Evolutionary conservation across 148 eudicot species (phyloP).

Genomic region (Amaranthus palmeri): DNA sequence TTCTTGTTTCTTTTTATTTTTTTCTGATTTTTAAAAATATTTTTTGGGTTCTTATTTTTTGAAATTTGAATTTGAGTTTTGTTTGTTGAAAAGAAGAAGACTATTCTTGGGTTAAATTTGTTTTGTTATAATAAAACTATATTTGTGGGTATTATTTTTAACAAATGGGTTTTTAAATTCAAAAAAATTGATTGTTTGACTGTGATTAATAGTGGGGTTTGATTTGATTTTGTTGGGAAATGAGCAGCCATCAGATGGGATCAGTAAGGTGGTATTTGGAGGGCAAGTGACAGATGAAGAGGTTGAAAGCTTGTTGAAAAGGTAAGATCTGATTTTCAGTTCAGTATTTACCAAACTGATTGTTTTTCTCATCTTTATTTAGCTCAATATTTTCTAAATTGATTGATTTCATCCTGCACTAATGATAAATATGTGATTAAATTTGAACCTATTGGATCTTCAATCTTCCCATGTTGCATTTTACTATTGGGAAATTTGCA

Average conservation of each 20-base stretch:
- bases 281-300: slow-evolving; percentile 40
- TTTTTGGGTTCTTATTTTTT: not conserved
- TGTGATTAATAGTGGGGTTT: not conserved
- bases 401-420: not conserved
- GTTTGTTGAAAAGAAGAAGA: not conserved
- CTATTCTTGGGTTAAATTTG: too few species aligned
- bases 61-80: not conserved
- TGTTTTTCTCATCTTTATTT: slow-evolving; percentile 13
- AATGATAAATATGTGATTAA: not conserved
- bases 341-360: not conserved
- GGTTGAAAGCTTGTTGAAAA: slow-evolving; percentile 25
- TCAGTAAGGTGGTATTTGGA: slow-evolving; percentile 38
- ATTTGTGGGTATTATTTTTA: not conserved
- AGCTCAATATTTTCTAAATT: not conserved
- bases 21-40: not conserved
- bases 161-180: not conserved
- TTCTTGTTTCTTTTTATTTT: not conserved
- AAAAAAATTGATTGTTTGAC: not conserved
- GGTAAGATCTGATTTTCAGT: slow-evolving; percentile 23
- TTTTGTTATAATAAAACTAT: too few species aligned
- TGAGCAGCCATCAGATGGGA: slow-evolving; percentile 38
- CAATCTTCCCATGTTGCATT: not conserved
- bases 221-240: slow-evolving; percentile 1
- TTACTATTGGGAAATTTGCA: not conserved
- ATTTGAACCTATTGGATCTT: slow-evolving; percentile 3